These are phyloP conservation scores for Ceratocystis cacaofunesta DNA, from an alignment of 2,329 filamentous ascomycete genomes.

Conservation along the genomic window DNA sequence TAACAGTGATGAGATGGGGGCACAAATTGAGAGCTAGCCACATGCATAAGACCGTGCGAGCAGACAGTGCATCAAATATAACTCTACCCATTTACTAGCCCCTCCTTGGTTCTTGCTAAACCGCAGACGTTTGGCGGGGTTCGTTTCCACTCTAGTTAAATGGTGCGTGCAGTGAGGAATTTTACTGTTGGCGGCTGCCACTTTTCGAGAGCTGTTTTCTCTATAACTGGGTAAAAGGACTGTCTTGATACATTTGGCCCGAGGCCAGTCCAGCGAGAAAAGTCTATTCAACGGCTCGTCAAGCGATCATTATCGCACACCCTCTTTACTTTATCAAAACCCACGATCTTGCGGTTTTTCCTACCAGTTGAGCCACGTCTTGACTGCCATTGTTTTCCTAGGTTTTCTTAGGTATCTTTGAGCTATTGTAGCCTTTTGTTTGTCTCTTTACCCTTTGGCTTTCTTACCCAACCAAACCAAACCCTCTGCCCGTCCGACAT, in stretches of 20 bases:
- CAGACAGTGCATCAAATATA: neutral
- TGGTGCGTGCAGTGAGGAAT: constrained; percentile 1
- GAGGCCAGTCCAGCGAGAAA: neutral
- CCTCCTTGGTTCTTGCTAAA: constrained; percentile 4
- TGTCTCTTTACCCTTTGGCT: neutral
- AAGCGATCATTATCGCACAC: constrained; percentile 1
- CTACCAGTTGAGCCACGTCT: neutral
- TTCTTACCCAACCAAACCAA: neutral
- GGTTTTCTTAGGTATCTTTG: neutral
- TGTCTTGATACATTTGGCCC: constrained; percentile 8
- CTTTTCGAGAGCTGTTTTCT: neutral
- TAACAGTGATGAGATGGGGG: no score
- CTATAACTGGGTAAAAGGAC: neutral
- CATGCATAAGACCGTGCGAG: neutral
- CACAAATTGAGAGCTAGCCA: no score
- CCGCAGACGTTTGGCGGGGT: constrained; percentile 6
- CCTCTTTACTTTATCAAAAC: neutral
- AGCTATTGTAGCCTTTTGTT: neutral
- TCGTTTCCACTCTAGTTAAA: neutral
- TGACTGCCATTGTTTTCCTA: neutral
- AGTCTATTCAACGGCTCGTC: constrained; percentile 7
- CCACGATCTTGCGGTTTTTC: neutral
- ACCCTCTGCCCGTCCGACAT: neutral
- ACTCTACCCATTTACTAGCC: neutral
- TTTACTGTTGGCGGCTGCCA: neutral